Percentiles rank a stretch among this genome's conserved stretches.
Conservation (phyloP, 768 basidiomycete genomes). For the Phaffia tasmanica region DNA sequence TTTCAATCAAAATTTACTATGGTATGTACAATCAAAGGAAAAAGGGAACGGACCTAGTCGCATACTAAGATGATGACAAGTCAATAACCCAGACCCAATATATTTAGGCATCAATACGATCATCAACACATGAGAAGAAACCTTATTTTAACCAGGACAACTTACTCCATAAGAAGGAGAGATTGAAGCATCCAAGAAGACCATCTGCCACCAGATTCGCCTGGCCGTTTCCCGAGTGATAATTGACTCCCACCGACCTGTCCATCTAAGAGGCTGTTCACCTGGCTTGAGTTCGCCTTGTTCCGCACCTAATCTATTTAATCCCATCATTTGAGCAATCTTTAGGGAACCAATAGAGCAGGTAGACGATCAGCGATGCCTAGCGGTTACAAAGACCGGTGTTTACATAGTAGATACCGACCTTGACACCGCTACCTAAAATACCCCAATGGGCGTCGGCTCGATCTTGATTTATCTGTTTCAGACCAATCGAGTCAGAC, state of each 20-base stretch:
- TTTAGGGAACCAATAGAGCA: slow-evolving; percentile 5
- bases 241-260: slow-evolving; percentile 37
- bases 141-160: too few relatives aligned
- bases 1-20: not conserved
- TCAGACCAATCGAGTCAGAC: not conserved
- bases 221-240: slow-evolving; percentile 38
- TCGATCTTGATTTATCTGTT: slow-evolving; percentile 38
- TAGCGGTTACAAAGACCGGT: not conserved
- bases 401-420: slow-evolving; percentile 10
- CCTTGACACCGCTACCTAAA: slow-evolving; percentile 38
- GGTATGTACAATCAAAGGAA: not conserved
- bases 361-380: not conserved
- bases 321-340: slow-evolving; percentile 39
- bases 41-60: not conserved
- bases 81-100: slow-evolving; percentile 29
- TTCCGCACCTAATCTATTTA: slow-evolving; percentile 37
- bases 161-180: not conserved
- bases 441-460: slow-evolving; percentile 38
- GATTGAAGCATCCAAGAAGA: not conserved
- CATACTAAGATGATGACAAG: not conserved
- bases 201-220: slow-evolving; percentile 37
- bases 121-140: not conserved
- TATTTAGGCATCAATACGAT: not conserved
- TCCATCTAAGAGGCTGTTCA: slow-evolving; percentile 35
- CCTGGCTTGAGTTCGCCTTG: slow-evolving; percentile 31